Conservation (phyloP, 2,329 filamentous ascomycete species). For the Parascedosporium putredinis region DNA sequence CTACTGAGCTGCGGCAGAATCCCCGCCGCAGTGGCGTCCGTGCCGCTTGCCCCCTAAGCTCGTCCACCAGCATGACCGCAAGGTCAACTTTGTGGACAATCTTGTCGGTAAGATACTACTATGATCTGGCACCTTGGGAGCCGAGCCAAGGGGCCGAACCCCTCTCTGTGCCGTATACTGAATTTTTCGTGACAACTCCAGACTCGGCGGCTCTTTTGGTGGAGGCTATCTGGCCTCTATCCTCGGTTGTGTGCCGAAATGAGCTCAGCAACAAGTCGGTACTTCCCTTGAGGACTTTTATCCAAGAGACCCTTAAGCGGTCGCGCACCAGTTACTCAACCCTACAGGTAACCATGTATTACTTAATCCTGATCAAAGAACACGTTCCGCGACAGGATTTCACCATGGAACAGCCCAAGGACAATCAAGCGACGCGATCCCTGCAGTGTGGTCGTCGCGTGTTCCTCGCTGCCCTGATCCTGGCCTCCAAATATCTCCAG, state of each 20-base stretch:
- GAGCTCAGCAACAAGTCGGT: slow-evolving; percentile 67
- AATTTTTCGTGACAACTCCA: slow-evolving; percentile 32
- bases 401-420: slow-evolving; percentile 72
- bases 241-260: slow-evolving; percentile 65
- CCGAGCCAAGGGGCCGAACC: too few relatives aligned
- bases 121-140: not conserved
- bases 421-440: slow-evolving; percentile 62
- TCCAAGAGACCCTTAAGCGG: slow-evolving; percentile 89
- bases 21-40: slow-evolving; percentile 37
- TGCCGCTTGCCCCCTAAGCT: slow-evolving; percentile 55
- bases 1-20: slow-evolving; percentile 54
- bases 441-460: slow-evolving; percentile 94
- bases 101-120: slow-evolving; percentile 75
- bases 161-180: slow-evolving; percentile 5
- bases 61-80: slow-evolving; percentile 80
- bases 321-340: slow-evolving; percentile 97
- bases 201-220: slow-evolving; percentile 97
- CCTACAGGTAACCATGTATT: slow-evolving; percentile 91
- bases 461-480: slow-evolving; percentile 89
- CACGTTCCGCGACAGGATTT: slow-evolving; percentile 77
- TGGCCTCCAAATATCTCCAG: slow-evolving; percentile 96
- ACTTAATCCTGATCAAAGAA: slow-evolving; percentile 85
- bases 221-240: slow-evolving; percentile 91
- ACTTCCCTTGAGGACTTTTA: slow-evolving; percentile 85
- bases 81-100: slow-evolving; percentile 90